Percentiles rank a stretch among this genome's conserved stretches.
phyloP scores from a whole-genome alignment of 805 yeast species.

The Candida ipomoeae region DNA sequence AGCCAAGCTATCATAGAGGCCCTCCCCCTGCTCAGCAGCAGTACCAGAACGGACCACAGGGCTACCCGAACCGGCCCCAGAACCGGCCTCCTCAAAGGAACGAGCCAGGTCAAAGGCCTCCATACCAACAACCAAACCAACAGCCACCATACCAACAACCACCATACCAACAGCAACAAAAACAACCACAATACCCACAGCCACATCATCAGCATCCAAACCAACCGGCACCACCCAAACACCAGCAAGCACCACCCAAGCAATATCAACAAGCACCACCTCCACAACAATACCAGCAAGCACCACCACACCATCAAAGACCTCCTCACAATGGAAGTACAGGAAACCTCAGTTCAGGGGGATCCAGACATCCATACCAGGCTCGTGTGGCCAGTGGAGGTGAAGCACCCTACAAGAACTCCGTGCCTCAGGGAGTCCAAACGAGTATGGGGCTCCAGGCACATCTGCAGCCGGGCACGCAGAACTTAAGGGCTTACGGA shows the following conservation, averaged over 20 bases:
- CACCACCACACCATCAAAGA: neutral
- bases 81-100: neutral
- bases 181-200: neutral
- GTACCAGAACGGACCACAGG: neutral
- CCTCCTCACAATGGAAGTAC: neutral
- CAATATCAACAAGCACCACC: neutral
- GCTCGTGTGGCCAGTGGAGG: conserved; percentile 8
- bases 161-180: conserved; percentile 2
- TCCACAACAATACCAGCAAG: conserved; percentile 10
- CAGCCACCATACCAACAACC: neutral
- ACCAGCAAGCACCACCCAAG: conserved; percentile 2
- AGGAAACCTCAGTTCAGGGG: neutral
- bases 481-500: conserved; percentile 1
- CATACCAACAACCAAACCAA: neutral
- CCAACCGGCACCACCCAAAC: conserved; percentile 5
- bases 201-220: neutral
- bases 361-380: conserved; percentile 3
- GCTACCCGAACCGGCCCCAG: neutral
- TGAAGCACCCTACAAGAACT: conserved; percentile 11
- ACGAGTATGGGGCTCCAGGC: conserved; percentile 7
- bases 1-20: neutral
- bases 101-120: no score
- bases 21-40: conserved; percentile 1
- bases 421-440: conserved; percentile 7
- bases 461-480: conserved; percentile 2